Conservation (phyloP, 371 early-diverging fungal species). For the Funneliformis caledonium region DNA sequence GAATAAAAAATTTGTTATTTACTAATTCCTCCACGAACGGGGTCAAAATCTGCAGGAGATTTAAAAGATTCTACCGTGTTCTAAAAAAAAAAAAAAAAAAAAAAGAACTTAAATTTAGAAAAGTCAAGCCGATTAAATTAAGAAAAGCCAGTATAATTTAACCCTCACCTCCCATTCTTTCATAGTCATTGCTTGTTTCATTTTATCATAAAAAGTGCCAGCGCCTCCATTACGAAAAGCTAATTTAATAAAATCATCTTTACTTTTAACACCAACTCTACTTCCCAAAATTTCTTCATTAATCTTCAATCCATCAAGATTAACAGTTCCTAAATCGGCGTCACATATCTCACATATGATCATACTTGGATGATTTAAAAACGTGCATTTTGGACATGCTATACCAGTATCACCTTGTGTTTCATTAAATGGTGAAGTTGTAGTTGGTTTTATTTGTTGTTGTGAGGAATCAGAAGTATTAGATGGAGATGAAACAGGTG, state of each 20-base stretch:
- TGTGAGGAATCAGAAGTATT: not conserved
- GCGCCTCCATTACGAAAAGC: slow-evolving; percentile 82
- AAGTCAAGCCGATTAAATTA: not conserved
- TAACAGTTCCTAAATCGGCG: slow-evolving; percentile 51
- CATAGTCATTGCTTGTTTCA: slow-evolving; percentile 61
- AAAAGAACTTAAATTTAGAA: not conserved
- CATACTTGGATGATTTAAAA: slow-evolving; percentile 83
- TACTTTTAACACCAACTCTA: slow-evolving; percentile 33
- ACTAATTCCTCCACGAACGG: slow-evolving; percentile 35
- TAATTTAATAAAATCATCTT: slow-evolving; percentile 59
- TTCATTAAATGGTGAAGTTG: slow-evolving; percentile 14
- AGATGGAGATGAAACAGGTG: slow-evolving; percentile 22
- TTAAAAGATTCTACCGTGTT: not conserved
- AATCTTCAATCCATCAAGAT: slow-evolving; percentile 37
- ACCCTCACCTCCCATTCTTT: slow-evolving; percentile 70
- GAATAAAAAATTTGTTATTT: not conserved
- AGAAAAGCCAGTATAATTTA: slow-evolving; percentile 34
- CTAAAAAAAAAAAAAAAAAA: slow-evolving; percentile 10
- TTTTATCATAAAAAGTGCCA: slow-evolving; percentile 58
- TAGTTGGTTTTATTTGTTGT: slow-evolving; percentile 18
- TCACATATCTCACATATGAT: slow-evolving; percentile 81
- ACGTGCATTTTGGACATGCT: slow-evolving; percentile 79
- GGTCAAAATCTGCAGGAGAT: slow-evolving; percentile 7
- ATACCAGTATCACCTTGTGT: slow-evolving; percentile 38
- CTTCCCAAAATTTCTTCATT: not conserved